Percentiles rank a stretch among this genome's conserved stretches.
Evolutionary conservation across 805 yeast genomes (phyloP).

Genomic region (Hanseniaspora valbyensis): DNA sequence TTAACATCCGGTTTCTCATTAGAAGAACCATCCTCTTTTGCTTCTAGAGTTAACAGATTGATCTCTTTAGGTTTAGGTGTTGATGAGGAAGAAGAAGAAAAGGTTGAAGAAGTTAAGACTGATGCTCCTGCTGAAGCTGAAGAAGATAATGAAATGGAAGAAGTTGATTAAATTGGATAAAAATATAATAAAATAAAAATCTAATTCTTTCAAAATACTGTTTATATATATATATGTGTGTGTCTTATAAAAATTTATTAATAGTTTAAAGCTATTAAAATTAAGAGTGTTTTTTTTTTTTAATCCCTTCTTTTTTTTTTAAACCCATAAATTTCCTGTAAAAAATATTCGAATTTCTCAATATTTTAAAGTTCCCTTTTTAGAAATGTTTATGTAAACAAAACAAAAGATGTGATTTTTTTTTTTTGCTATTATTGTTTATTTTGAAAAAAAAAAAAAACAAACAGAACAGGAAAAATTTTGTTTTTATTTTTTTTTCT

Average conservation of each 20-base stretch:
- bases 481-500: background rate
- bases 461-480: background rate
- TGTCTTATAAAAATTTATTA: background rate
- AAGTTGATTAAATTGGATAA: constrained; percentile 62
- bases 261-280: background rate
- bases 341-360: too few relatives aligned
- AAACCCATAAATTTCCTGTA: background rate
- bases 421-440: too few relatives aligned
- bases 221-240: background rate
- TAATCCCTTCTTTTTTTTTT: background rate
- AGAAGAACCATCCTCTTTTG: constrained; percentile 97
- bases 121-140: constrained; percentile 54
- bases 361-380: background rate
- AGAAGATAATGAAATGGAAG: constrained; percentile 83
- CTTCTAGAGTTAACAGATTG: constrained; percentile 95
- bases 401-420: background rate
- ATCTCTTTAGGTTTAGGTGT: constrained; percentile 96
- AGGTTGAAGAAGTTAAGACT: constrained; percentile 39
- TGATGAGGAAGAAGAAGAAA: constrained; percentile 69
- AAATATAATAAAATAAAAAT: too few relatives aligned
- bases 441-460: background rate
- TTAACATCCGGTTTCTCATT: constrained; percentile 97
- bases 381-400: background rate
- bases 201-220: background rate
- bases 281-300: background rate